phyloP scores from a whole-genome alignment of 2,329 filamentous ascomycete species.

The Aspergillus sp. region DNA sequence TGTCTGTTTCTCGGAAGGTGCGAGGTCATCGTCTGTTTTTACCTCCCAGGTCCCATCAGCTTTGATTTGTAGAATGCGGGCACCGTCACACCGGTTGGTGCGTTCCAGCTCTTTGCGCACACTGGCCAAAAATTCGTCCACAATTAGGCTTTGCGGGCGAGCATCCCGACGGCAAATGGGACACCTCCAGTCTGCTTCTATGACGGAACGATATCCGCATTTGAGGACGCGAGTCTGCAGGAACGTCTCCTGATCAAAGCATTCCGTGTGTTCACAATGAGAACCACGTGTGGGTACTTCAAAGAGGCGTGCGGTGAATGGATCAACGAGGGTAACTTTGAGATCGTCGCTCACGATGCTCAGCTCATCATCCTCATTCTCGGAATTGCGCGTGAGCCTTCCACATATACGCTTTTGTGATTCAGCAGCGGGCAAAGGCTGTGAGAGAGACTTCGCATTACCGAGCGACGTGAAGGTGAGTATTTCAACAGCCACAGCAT shows the following conservation, averaged over 20 bases:
- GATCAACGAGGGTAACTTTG: constrained; percentile 64
- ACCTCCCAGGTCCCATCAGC: constrained; percentile 66
- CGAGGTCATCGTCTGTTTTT: constrained; percentile 38
- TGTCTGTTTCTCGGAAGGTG: background rate
- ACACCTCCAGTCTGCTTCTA: constrained; percentile 70
- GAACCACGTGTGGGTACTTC: constrained; percentile 69
- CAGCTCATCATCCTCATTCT: constrained; percentile 59
- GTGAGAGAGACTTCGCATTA: constrained; percentile 38
- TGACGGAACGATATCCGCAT: constrained; percentile 41
- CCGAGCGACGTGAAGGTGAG: constrained; percentile 55
- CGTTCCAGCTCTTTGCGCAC: constrained; percentile 59
- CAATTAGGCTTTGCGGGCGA: constrained; percentile 66
- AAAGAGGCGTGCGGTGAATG: constrained; percentile 66
- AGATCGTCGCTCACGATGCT: constrained; percentile 59
- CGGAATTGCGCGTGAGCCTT: constrained; percentile 42
- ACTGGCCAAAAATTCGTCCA: constrained; percentile 71
- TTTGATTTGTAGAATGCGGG: constrained; percentile 63
- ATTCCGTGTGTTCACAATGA: constrained; percentile 75
- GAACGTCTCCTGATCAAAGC: constrained; percentile 85
- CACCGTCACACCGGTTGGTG: constrained; percentile 49
- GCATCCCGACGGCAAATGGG: constrained; percentile 79
- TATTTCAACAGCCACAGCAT: constrained; percentile 68
- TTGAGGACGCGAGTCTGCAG: constrained; percentile 61
- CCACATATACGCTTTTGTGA: constrained; percentile 60
- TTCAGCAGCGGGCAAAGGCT: constrained; percentile 45